Conservation (phyloP, 257 asterid species). For the Solanum rostratum region DNA sequence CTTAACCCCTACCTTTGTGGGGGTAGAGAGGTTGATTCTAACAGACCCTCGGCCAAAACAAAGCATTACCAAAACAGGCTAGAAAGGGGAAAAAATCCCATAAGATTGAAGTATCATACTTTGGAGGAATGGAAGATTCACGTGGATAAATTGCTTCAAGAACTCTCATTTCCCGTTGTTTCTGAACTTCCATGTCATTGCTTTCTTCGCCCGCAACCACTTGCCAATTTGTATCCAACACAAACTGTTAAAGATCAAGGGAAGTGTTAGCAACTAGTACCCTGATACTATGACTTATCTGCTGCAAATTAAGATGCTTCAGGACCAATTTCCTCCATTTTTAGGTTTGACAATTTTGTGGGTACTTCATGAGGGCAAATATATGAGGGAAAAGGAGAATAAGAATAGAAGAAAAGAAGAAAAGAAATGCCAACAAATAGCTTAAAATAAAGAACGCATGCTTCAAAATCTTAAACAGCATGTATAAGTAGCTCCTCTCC, state of each 20-base stretch:
- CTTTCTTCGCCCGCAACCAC: constrained; percentile 82
- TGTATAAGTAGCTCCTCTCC: not conserved
- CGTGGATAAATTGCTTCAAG: constrained; percentile 91
- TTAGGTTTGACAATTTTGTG: not conserved
- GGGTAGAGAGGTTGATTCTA: no score
- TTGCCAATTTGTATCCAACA: constrained; percentile 36
- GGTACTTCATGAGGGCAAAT: not conserved
- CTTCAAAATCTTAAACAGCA: not conserved
- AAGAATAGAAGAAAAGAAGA: not conserved
- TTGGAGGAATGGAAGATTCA: constrained; percentile 63
- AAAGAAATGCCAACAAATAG: not conserved
- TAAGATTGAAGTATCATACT: constrained; percentile 25
- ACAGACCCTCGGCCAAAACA: not conserved
- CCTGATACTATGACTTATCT: not conserved
- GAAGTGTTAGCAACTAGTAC: not conserved
- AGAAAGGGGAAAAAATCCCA: not conserved
- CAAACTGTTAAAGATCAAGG: constrained; percentile 31
- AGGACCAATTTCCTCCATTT: not conserved
- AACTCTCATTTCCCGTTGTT: constrained; percentile 56
- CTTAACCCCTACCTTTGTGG: no score
- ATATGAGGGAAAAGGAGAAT: not conserved
- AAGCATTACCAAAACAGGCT: no score
- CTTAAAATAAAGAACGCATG: not conserved
- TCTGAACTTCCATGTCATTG: constrained; percentile 44
- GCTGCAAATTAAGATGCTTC: not conserved